phyloP scores from a whole-genome alignment of 495 filamentous ascomycete genomes.

The Clavariopsis aquatica region DNA sequence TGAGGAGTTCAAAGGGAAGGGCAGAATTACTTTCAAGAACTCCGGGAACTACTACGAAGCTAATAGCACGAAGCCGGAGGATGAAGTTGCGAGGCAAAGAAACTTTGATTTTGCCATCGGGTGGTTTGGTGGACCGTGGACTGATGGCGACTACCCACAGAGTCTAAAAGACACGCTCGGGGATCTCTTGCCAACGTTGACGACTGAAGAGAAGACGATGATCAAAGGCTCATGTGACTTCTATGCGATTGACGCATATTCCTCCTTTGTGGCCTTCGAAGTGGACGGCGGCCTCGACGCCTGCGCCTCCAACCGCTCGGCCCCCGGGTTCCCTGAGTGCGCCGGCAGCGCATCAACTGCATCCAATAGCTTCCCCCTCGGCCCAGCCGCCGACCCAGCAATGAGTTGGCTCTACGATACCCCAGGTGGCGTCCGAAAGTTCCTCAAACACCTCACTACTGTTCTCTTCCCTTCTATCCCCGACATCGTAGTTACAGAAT shows the following conservation, averaged over 20 bases:
- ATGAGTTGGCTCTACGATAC: constrained; percentile 49
- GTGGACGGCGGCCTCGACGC: constrained; percentile 40
- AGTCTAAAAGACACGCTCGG: constrained; percentile 48
- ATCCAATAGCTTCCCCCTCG: constrained; percentile 44
- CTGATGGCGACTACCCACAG: constrained; percentile 48
- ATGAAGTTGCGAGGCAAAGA: constrained; percentile 41
- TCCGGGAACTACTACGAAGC: constrained; percentile 46
- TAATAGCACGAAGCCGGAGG: constrained; percentile 42
- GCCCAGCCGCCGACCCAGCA: constrained; percentile 47
- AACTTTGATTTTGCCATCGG: constrained; percentile 36
- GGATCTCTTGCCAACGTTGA: constrained; percentile 44
- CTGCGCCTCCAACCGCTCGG: constrained; percentile 46
- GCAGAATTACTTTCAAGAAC: constrained; percentile 48
- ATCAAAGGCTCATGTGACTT: constrained; percentile 53
- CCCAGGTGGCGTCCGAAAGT: constrained; percentile 47
- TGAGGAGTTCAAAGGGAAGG: constrained; percentile 47
- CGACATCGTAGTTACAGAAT: constrained; percentile 51
- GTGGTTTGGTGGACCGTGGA: constrained; percentile 39
- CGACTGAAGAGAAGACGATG: constrained; percentile 43
- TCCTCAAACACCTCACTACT: constrained; percentile 49
- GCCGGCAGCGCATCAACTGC: constrained; percentile 32
- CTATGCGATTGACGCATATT: constrained; percentile 46
- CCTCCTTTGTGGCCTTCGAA: constrained; percentile 40
- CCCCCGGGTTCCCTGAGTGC: constrained; percentile 48
- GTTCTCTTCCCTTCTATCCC: constrained; percentile 49